Evolutionary conservation across 495 filamentous ascomycete species (phyloP), one percentile per base, ranked within the genome.

Genomic region (Geoglossum glabrum): DNA sequence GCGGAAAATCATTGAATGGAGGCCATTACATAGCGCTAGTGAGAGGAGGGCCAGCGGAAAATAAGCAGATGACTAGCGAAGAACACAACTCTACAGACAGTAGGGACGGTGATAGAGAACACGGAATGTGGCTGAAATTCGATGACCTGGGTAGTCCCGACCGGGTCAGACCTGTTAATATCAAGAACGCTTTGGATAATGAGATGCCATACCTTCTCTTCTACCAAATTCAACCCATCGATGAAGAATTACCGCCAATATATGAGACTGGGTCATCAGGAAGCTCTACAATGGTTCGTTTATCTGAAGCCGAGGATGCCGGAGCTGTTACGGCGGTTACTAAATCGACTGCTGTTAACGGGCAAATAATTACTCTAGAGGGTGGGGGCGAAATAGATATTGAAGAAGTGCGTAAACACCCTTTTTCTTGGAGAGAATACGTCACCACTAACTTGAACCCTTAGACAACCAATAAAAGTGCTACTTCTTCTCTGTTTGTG

Each of bases 141-240:
- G 92, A 98, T 68, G 92, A 98, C 62, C 70, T 96, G 34, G 19
- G 19, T 2, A 81, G 79, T 0, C 62, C 66, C 19, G 78, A 85
- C 43, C 78, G 92, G 40, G 84, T 95, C 3, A 73, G 72, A 1
- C 70, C 81, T 40, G 80, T 95, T 43, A 83, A 95, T 61, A 84
- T 92, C 57, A 82, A 87, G 54, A 73, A 86, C 58, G 76, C 79
- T 1, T 68, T 96, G 55, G 80, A 78, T 57, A 76, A 82, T n/a
- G 90, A 95, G 65, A 90, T 85, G 60, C 90, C 92, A 3, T 98
- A 98, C 62, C 76, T 98, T 1, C 71, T 98, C 0, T 95, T 96
- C 69, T 98, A 95, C 64, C 90, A 95, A 66, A 89, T 96, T 40
- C 75, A 88, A 36, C 92, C 90, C 0, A 85, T 93, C 60, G 78